Base-by-base conservation (phyloP, 768 basidiomycete species). In the Leccinellum luteum region DNA sequence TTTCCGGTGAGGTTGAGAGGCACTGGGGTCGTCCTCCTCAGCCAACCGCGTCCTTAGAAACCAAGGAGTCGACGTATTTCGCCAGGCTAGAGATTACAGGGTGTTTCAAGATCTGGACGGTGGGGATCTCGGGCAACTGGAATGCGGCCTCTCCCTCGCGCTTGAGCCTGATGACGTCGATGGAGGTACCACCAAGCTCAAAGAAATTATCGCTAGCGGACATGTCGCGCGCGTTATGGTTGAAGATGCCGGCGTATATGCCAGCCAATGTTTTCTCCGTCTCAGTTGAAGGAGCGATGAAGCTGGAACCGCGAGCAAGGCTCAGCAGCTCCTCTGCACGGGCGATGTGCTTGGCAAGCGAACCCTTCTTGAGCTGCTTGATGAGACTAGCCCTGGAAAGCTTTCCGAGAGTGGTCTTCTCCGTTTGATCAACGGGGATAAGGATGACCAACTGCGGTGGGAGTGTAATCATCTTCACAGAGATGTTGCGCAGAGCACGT, bases 351-450 rank as follows among this genome's bases (percentile, higher is more conserved):
- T 38, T n/a, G 17, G 35, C 35, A 7, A 38, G 17, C 17, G 14
- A 14, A 15, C 35, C 35, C 35, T n/a, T 15, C 17, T 38, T n/a
- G 35, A 38, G 17, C 6, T n/a, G 15, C 35, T 38, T 55, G 14
- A 69, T 45, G 14, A 78, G 72, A 8, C 69, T 66, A 7, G 75
- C 61, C 2, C 72, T 69, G 12, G 77, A 77, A 10, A 78, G 70
- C 56, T 78, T 78, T 14, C 76, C 77, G 4, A 78, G 69, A 0
- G 77, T 73, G 0, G 76, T 77, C 64, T 75, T 77, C 52, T 74
- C 72, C 64, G 77, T 75, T 25, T 66, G 69, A 48, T 69, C 62
- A 28, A 66, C 60, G 10, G 76, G 71, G 19, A 78, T 74, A 23
- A 77, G 76, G 23, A 78, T 56, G 32, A 77, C 67, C 47, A 67